Percentiles rank a stretch among this genome's conserved stretches.
phyloP scores from a whole-genome alignment of 768 basidiomycete species.

The Hemileccinum rubropunctum region DNA sequence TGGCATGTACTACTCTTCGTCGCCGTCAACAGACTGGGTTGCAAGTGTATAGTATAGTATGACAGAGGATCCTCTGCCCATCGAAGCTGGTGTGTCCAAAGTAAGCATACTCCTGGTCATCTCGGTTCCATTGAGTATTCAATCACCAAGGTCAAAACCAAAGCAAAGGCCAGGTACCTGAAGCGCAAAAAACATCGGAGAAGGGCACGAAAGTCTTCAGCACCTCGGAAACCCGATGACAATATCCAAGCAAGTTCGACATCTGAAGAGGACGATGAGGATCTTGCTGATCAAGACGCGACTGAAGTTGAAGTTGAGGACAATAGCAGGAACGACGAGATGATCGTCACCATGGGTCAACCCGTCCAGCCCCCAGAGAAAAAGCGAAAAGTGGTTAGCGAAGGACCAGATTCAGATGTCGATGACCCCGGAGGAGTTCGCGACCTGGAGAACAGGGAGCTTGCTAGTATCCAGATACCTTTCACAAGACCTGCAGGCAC shows the following conservation, averaged over 20 bases:
- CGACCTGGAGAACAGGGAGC: constrained; percentile 1
- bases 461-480: constrained; percentile 3
- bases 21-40: too few relatives aligned
- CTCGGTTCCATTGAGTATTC: background rate
- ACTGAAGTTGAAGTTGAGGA: constrained; percentile 17
- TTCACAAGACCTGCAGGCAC: constrained; percentile 26
- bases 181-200: constrained; percentile 67
- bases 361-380: constrained; percentile 39
- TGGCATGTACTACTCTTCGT: too few relatives aligned
- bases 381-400: constrained; percentile 37
- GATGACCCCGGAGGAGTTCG: background rate
- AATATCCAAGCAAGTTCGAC: constrained; percentile 12
- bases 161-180: constrained; percentile 69
- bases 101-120: constrained; percentile 13
- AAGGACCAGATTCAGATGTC: constrained; percentile 20
- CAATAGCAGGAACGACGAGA: constrained; percentile 9
- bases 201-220: constrained; percentile 44
- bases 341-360: constrained; percentile 2
- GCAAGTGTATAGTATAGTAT: too few relatives aligned
- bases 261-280: constrained; percentile 26
- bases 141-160: constrained; percentile 53
- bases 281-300: constrained; percentile 12
- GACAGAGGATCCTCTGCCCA: constrained; percentile 9
- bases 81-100: constrained; percentile 10
- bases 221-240: constrained; percentile 24